phyloP scores from a whole-genome alignment of 2,329 filamentous ascomycete species.

The Aspergillus costaricaensis region DNA sequence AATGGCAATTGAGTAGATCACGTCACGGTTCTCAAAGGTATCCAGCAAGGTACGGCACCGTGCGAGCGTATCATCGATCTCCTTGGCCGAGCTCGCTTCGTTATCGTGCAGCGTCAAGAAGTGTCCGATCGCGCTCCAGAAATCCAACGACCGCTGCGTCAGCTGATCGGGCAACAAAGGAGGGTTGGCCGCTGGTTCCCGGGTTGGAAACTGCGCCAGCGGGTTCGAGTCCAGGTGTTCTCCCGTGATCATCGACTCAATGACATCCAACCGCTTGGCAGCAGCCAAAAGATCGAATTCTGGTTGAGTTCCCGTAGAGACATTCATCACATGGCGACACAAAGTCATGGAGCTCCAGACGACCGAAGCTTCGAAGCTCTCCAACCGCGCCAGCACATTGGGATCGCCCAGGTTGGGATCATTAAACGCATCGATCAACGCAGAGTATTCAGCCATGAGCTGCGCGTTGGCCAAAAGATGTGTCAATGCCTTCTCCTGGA shows the following conservation, averaged over 20 bases:
- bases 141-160: conserved; percentile 67
- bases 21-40: conserved; percentile 81
- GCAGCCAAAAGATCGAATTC: conserved; percentile 65
- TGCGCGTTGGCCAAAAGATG: conserved; percentile 57
- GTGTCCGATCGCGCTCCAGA: conserved; percentile 78
- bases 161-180: conserved; percentile 52
- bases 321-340: conserved; percentile 47
- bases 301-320: conserved; percentile 40
- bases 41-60: conserved; percentile 72
- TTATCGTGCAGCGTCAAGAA: conserved; percentile 69
- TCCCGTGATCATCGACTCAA: conserved; percentile 76
- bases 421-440: conserved; percentile 58
- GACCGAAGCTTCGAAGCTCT: conserved; percentile 60
- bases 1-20: conserved; percentile 85
- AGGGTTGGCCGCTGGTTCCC: conserved; percentile 38
- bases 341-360: conserved; percentile 62
- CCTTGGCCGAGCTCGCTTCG: conserved; percentile 53
- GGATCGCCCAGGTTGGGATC: conserved; percentile 42
- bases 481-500: conserved; percentile 58
- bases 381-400: conserved; percentile 40
- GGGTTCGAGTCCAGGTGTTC: conserved; percentile 60
- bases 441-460: conserved; percentile 67
- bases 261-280: conserved; percentile 69
- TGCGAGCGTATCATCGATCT: conserved; percentile 66
- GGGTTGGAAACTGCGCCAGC: conserved; percentile 46